Conservation (phyloP, 2,329 filamentous ascomycete species). For the Pochonia chlamydosporia region DNA sequence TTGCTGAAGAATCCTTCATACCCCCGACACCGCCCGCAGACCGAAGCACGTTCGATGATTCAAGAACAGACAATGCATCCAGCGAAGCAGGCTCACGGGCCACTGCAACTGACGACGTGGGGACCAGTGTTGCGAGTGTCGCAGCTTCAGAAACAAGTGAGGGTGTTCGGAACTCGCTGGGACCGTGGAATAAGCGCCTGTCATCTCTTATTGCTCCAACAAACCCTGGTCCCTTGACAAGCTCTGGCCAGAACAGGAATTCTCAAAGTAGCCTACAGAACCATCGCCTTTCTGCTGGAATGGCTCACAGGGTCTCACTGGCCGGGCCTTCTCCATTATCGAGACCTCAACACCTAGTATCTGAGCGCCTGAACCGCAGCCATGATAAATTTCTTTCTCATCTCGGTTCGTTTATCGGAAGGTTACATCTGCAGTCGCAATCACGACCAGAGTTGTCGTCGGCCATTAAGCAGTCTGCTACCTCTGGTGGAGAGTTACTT, state of each 20-base stretch:
- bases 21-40: slow-evolving; percentile 61
- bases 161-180: slow-evolving; percentile 26
- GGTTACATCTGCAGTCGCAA: slow-evolving; percentile 84
- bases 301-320: slow-evolving; percentile 72
- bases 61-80: slow-evolving; percentile 19
- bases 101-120: slow-evolving; percentile 23
- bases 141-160: slow-evolving; percentile 30
- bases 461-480: slow-evolving; percentile 77
- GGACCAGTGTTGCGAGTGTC: slow-evolving; percentile 19
- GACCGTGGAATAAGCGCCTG: slow-evolving; percentile 38
- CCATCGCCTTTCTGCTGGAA: slow-evolving; percentile 46
- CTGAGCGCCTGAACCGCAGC: slow-evolving; percentile 69
- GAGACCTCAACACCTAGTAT: slow-evolving; percentile 69
- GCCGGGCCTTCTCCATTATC: slow-evolving; percentile 59
- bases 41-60: slow-evolving; percentile 41
- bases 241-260: slow-evolving; percentile 24
- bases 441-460: slow-evolving; percentile 76
- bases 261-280: slow-evolving; percentile 31
- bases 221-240: slow-evolving; percentile 19
- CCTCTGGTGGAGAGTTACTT: slow-evolving; percentile 73
- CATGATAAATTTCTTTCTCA: slow-evolving; percentile 89
- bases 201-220: slow-evolving; percentile 36
- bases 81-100: slow-evolving; percentile 35
- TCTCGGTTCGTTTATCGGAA: slow-evolving; percentile 87
- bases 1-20: slow-evolving; percentile 51